Conservation (phyloP, 805 yeast species). For the Teunomyces panamensis region DNA sequence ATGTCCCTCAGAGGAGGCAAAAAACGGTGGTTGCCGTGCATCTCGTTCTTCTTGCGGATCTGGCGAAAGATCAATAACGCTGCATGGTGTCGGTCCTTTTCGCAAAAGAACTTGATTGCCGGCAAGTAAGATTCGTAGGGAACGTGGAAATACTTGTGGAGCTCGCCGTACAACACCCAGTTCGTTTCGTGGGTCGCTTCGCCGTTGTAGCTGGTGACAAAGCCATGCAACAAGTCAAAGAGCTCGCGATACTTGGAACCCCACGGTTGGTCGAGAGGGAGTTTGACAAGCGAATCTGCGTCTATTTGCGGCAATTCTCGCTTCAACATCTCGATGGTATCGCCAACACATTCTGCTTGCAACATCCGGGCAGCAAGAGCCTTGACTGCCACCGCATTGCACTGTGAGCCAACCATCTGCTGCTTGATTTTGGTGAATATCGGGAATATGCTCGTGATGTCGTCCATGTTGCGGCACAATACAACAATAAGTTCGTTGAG, state of each 20-base stretch:
- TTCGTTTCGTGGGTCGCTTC: conserved; percentile 45
- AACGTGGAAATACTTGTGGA: conserved; percentile 53
- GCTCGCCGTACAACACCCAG: conserved; percentile 56
- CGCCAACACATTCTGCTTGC: conserved; percentile 36
- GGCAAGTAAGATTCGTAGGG: conserved; percentile 61
- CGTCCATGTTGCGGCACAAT: conserved; percentile 26
- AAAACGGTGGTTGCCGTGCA: conserved; percentile 35
- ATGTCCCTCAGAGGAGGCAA: conserved; percentile 44
- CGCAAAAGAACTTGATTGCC: conserved; percentile 55
- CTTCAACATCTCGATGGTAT: conserved; percentile 38
- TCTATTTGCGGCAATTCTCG: conserved; percentile 37
- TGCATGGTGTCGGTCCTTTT: conserved; percentile 54
- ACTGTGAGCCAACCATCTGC: conserved; percentile 28
- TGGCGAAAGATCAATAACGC: conserved; percentile 62
- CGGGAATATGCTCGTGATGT: conserved; percentile 25
- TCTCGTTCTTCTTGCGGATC: conserved; percentile 53
- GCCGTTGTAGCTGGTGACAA: conserved; percentile 26
- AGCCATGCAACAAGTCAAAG: conserved; percentile 27
- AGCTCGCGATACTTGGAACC: conserved; percentile 25
- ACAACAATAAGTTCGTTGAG: conserved; percentile 45
- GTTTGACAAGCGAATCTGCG: conserved; percentile 23
- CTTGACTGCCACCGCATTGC: conserved; percentile 27
- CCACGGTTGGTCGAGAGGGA: conserved; percentile 25
- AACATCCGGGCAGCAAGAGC: conserved; percentile 28
- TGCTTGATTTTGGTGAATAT: conserved; percentile 34